Evolutionary conservation across 371 early-diverging fungal species (phyloP).

Genomic region (Mortierella sp.): DNA sequence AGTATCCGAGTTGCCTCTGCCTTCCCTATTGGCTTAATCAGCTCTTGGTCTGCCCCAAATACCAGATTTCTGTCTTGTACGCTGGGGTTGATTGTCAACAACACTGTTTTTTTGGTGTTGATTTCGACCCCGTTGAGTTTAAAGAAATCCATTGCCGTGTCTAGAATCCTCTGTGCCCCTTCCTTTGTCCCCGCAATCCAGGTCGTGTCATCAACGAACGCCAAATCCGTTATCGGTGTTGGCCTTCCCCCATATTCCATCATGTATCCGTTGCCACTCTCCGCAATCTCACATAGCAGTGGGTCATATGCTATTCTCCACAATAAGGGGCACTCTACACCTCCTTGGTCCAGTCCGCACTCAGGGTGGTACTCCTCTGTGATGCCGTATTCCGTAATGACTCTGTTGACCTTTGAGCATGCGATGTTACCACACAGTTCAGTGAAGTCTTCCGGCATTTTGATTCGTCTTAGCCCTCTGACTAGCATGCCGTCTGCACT

Average conservation of each 20-base stretch:
- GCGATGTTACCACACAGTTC: constrained; percentile 9
- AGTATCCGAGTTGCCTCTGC: constrained; percentile 14
- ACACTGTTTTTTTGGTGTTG: constrained; percentile 26
- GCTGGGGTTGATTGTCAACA: constrained; percentile 16
- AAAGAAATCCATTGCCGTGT: constrained; percentile 17
- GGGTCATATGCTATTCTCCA: constrained; percentile 12
- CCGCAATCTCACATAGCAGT: constrained; percentile 4
- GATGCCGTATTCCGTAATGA: background rate
- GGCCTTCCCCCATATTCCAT: background rate
- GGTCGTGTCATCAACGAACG: constrained; percentile 3
- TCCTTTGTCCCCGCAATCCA: background rate
- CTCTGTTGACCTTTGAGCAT: constrained; percentile 9
- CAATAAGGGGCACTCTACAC: constrained; percentile 9
- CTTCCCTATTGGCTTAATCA: background rate
- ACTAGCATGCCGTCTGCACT: background rate
- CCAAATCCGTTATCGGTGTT: background rate
- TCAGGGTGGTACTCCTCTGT: constrained; percentile 5
- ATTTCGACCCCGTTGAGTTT: constrained; percentile 19
- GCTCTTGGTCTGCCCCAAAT: background rate
- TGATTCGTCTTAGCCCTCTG: background rate
- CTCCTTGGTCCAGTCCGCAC: constrained; percentile 12
- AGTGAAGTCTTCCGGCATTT: background rate
- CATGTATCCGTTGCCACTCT: constrained; percentile 2
- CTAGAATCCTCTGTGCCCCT: background rate
- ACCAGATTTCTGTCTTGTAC: no score